A percentile compares a stretch with the other conserved stretches of the same genome.
These are phyloP conservation scores for Hyaloscypha variabilis DNA, from an alignment of 495 filamentous ascomycete genomes.

Conservation along the genomic window DNA sequence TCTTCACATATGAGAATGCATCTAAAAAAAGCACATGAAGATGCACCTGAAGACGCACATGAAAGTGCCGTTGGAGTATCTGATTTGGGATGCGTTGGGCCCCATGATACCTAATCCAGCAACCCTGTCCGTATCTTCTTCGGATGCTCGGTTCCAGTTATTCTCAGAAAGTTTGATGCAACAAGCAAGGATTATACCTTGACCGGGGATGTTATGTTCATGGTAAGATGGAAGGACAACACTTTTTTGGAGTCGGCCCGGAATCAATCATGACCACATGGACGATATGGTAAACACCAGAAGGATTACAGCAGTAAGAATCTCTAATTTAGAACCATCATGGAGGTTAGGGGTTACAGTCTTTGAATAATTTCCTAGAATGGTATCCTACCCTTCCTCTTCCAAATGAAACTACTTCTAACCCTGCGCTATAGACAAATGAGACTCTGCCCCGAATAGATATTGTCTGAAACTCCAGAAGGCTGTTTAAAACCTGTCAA, in stretches of 20 bases:
- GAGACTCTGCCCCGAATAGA: too few species aligned
- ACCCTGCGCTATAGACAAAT: too few species aligned
- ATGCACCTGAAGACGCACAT: too few species aligned
- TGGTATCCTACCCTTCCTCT: too few species aligned
- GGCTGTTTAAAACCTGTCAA: too few species aligned
- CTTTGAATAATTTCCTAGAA: too few species aligned
- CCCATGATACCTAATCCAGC: background rate
- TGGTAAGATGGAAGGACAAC: slow-evolving; percentile 11
- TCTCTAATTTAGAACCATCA: too few species aligned
- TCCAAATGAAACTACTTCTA: too few species aligned
- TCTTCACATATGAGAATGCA: slow-evolving; percentile 3
- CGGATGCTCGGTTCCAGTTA: slow-evolving; percentile 7
- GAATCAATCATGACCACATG: slow-evolving; percentile 1
- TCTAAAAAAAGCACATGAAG: too few species aligned
- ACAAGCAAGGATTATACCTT: background rate
- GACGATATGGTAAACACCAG: background rate
- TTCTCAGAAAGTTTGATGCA: background rate
- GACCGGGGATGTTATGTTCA: slow-evolving; percentile 15
- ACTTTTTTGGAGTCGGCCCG: background rate
- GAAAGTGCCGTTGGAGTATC: background rate
- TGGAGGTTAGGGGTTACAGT: too few species aligned
- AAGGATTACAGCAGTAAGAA: too few species aligned
- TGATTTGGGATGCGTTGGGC: background rate
- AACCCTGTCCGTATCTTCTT: slow-evolving; percentile 7
- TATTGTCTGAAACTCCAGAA: too few species aligned